Evolutionary conservation across 768 basidiomycete species (phyloP), one percentile per base, ranked within the genome.

Genomic region (Epithele typhae): DNA sequence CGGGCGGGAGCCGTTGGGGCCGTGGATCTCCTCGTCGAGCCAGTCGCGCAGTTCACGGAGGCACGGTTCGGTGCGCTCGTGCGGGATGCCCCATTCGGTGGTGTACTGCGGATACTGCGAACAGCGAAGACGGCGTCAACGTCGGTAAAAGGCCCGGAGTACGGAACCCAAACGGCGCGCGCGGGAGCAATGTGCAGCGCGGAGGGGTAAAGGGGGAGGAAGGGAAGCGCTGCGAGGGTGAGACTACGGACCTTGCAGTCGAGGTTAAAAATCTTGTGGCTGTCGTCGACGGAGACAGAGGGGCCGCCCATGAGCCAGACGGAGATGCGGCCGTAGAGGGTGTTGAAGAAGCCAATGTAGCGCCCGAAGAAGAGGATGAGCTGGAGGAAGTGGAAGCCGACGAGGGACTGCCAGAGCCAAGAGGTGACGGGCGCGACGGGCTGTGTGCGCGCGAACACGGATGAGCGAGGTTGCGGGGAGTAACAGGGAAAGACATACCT

Each of bases 71-170:
- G 92, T 76, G 43, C 79, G 67, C 36, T 76, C 69, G 54, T 84
- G 83, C 5, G 94, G 91, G 30, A 99, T 75, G 4, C 91, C 90
- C 84, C 92, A 95, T 67, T 99, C 96, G 10, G 90, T 92, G 2
- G 96, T 97, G 65, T 92, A 85, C 65, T 97, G 93, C 1, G 81
- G 82, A 65, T 85, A 91, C 92, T 93, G 59, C 40, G 18, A 32
- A 36, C n/a, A 14, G 47, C 48, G 40, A 40, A 32, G 36, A 11
- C n/a, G n/a, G n/a, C n/a, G n/a, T n/a, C n/a, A n/a, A n/a, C n/a
- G n/a, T n/a, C n/a, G n/a, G n/a, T n/a, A n/a, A n/a, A n/a, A n/a
- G n/a, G n/a, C n/a, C n/a, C n/a, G n/a, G n/a, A n/a, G n/a, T n/a
- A n/a, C n/a, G n/a, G n/a, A n/a, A n/a, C n/a, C n/a, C n/a, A n/a